phyloP scores from a whole-genome alignment of 495 filamentous ascomycete species.

The Echria macrotheca region DNA sequence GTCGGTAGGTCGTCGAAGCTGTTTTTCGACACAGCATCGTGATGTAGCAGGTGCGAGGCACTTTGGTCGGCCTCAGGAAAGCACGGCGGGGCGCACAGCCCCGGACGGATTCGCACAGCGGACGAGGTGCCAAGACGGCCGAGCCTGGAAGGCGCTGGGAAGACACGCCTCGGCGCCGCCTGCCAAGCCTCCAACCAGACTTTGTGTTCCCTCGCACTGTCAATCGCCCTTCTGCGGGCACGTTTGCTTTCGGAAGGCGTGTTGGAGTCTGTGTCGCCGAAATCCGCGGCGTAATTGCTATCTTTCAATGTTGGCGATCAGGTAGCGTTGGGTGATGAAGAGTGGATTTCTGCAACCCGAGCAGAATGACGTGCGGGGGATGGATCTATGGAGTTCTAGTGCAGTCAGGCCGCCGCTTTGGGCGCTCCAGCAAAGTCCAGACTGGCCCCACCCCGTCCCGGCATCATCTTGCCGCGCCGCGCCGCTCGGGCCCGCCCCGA shows the following conservation, averaged over 20 bases:
- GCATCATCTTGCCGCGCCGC: too few species aligned
- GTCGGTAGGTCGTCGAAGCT: constrained; percentile 13
- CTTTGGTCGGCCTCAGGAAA: constrained; percentile 13
- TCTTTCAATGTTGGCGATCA: not conserved
- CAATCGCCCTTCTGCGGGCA: not conserved
- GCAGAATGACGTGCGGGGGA: not conserved
- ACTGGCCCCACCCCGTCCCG: too few species aligned
- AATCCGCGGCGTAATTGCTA: not conserved
- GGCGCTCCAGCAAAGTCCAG: too few species aligned
- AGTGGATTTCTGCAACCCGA: not conserved
- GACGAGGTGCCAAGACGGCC: constrained; percentile 12
- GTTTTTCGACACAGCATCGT: constrained; percentile 23
- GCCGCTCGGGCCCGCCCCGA: too few species aligned
- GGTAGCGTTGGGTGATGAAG: not conserved
- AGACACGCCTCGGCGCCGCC: constrained; percentile 10
- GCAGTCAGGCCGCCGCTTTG: too few species aligned
- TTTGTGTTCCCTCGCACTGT: not conserved
- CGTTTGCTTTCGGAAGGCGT: not conserved
- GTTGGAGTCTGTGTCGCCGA: not conserved
- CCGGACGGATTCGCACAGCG: constrained; percentile 9
- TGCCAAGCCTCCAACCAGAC: constrained; percentile 13
- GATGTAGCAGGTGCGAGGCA: constrained; percentile 1
- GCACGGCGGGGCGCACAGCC: constrained; percentile 23
- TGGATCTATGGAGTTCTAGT: too few species aligned
- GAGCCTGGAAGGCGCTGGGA: constrained; percentile 13